Evolutionary conservation across 2,329 filamentous ascomycete genomes (phyloP), one percentile per base, ranked within the genome.

Genomic region (Whalleya microplaca): DNA sequence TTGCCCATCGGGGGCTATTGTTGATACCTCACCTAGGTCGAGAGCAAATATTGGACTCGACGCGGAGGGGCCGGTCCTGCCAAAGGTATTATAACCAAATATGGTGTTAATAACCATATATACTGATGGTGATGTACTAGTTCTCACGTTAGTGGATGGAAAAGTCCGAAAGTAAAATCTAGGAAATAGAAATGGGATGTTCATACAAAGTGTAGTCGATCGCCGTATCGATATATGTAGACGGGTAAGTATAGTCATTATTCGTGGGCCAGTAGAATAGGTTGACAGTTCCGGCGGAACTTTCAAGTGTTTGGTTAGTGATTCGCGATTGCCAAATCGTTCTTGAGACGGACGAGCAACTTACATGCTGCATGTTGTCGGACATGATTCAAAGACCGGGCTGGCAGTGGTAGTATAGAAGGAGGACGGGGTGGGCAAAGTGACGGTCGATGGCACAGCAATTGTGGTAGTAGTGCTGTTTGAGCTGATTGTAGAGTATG

Each of bases 61-160:
- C 46, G 70, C 72, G 0, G 69, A 64, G 5, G 74, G 74, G 0
- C 72, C 73, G 1, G 59, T 59, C 16, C 62, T 58, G 44, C 68
- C 69, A 9, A 64, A 55, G 5, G 66, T 59, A 60, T 76, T 76
- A 61, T 60, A 67, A 27, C 71, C 74, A 18, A 54, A 63, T 4
- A 72, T 67, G n/a, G 72, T 72, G 18, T 71, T 69, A 53, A 76
- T 69, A 19, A 72, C 50, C 60, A 75, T 66, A 61, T 76, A 76
- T 32, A 76, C 71, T 6, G 73, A 75, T 2, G 74, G 73, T 1
- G 70, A 75, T n/a, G 72, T 74, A 56, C 73, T 75, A 47, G 52
- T 21, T 29, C 8, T 32, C 14, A 41, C 14, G 56, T 64, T 53
- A 48, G 42, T 40, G 16, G 44, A 27, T 41, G 42, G 14, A 16